These are phyloP conservation scores for Russula brevipes DNA, from an alignment of 768 basidiomycete species.

Conservation along the genomic window DNA sequence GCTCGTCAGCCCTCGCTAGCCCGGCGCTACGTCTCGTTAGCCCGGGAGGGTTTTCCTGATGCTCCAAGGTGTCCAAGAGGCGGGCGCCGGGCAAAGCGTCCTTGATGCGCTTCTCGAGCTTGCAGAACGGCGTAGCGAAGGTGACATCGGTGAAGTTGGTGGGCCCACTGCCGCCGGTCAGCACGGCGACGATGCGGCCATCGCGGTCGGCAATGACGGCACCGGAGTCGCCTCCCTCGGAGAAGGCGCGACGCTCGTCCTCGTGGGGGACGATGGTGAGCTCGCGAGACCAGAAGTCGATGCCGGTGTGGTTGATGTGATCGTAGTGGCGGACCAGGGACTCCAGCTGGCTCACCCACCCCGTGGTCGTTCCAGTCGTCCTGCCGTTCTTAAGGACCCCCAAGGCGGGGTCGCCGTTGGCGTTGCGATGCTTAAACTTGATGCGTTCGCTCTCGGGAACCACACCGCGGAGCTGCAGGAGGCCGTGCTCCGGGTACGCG, in stretches of 20 bases:
- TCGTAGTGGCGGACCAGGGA: neutral
- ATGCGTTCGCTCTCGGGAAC: no score
- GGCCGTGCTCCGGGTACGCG: no score
- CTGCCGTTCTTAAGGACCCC: neutral
- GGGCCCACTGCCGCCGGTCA: slow-evolving; percentile 25
- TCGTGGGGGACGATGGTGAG: neutral
- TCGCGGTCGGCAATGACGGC: neutral
- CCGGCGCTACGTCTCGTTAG: no score
- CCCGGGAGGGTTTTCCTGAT: no score
- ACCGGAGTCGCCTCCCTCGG: neutral
- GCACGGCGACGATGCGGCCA: slow-evolving; percentile 23
- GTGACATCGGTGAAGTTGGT: slow-evolving; percentile 25
- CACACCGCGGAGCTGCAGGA: no score
- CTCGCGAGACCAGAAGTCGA: neutral
- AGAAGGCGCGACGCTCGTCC: neutral
- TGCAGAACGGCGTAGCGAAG: slow-evolving; percentile 17
- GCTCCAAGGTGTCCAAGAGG: slow-evolving; percentile 5
- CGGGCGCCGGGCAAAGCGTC: slow-evolving; percentile 25
- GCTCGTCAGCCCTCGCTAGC: no score
- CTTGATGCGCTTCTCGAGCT: slow-evolving; percentile 29
- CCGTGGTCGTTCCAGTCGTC: neutral
- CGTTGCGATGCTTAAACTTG: no score
- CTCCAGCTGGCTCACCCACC: neutral
- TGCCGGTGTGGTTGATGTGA: neutral
- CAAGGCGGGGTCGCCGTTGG: no score